Percentiles rank a stretch among this genome's conserved stretches.
Evolutionary conservation across 371 early-diverging fungal species (phyloP).

Genomic region (Nosema muscidifuracis): DNA sequence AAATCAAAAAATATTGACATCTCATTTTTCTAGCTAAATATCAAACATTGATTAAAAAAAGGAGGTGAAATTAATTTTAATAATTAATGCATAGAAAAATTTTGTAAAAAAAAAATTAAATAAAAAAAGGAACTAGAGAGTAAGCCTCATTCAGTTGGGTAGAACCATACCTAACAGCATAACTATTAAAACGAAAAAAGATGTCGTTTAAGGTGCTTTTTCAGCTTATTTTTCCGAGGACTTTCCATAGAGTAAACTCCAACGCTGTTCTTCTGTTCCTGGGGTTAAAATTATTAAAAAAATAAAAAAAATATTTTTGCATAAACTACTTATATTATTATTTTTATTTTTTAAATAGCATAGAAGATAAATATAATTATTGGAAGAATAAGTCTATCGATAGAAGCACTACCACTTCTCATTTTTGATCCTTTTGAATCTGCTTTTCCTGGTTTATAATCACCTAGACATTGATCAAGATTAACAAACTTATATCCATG

Average conservation of each 20-base stretch:
- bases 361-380: background rate
- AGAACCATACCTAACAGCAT: conserved; percentile 62
- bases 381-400: background rate
- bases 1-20: no score
- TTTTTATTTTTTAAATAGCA: background rate
- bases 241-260: conserved; percentile 58
- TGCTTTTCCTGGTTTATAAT: conserved; percentile 45
- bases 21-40: no score
- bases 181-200: conserved; percentile 48
- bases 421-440: background rate
- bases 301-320: background rate
- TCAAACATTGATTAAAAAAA: no score
- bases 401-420: background rate
- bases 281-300: background rate
- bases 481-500: conserved; percentile 59
- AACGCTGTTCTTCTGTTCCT: conserved; percentile 56
- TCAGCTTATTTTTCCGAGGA: conserved; percentile 53
- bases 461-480: conserved; percentile 56
- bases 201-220: conserved; percentile 47
- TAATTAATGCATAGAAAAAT: background rate
- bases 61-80: no score
- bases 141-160: conserved; percentile 62
- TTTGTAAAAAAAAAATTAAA: conserved; percentile 21
- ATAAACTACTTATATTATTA: background rate
- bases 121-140: conserved; percentile 40